Evolutionary conservation across 148 eudicot species (phyloP).

Genomic region (Cornus florida): DNA sequence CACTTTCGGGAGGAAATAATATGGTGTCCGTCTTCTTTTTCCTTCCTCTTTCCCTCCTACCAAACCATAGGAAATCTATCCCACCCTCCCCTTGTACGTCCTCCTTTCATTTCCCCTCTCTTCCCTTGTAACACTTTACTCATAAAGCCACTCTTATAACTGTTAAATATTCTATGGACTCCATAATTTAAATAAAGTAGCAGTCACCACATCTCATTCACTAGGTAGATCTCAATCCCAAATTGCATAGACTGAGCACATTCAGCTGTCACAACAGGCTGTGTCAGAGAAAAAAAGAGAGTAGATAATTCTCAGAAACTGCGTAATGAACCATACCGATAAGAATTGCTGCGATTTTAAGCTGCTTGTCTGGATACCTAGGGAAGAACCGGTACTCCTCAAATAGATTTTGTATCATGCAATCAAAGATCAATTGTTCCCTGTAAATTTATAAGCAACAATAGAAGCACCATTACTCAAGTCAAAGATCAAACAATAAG

Average conservation of each 20-base stretch:
- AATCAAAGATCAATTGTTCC: constrained; percentile 6
- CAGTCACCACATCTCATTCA: not conserved
- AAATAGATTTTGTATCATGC: constrained; percentile 4
- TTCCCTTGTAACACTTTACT: not conserved
- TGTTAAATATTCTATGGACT: not conserved
- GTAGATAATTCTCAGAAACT: not conserved
- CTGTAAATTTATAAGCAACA: not conserved
- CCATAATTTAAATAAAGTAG: not conserved
- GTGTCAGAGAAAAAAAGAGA: not conserved
- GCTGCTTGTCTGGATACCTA: constrained; percentile 9
- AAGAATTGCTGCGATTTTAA: constrained; percentile 8
- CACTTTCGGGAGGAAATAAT: too few species aligned
- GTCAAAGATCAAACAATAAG: not conserved
- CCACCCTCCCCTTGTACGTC: too few species aligned
- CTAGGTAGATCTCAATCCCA: not conserved
- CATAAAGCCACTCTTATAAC: not conserved
- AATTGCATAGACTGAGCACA: not conserved
- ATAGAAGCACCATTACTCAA: not conserved
- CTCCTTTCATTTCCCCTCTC: too few species aligned
- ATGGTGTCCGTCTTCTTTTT: too few species aligned
- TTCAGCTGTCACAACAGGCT: not conserved
- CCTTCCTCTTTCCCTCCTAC: too few species aligned
- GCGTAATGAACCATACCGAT: constrained; percentile 6
- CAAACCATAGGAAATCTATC: too few species aligned
- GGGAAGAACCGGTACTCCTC: constrained; percentile 10